Evolutionary conservation across 257 asterid genomes (phyloP).

Genomic region (Rhazya stricta): DNA sequence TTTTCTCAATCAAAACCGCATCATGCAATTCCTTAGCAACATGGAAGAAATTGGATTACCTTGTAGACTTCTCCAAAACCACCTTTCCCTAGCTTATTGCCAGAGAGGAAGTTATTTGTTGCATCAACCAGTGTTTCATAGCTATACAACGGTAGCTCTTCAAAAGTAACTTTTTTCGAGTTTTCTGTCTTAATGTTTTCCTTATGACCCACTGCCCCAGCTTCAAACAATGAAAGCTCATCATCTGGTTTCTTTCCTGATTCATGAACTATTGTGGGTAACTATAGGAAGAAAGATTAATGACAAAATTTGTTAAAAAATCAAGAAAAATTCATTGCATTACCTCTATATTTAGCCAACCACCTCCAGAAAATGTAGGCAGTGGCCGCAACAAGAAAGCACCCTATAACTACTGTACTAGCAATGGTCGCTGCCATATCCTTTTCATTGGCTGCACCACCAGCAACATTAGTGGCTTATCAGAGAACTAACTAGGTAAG

Average conservation of each 20-base stretch:
- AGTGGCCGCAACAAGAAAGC: no score
- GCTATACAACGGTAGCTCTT: constrained; percentile 13
- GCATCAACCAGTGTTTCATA: constrained; percentile 36
- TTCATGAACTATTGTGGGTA: neutral
- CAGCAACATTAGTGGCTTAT: neutral
- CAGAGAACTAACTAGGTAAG: no score
- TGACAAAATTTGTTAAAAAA: no score
- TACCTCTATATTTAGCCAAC: constrained; percentile 36
- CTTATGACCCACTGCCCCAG: neutral
- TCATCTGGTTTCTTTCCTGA: constrained; percentile 4
- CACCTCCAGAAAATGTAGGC: constrained; percentile 34
- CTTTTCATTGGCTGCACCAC: constrained; percentile 26
- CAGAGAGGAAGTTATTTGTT: constrained; percentile 39
- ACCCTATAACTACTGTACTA: no score
- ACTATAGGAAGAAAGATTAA: neutral
- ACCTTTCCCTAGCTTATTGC: constrained; percentile 49
- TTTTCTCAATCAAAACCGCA: neutral
- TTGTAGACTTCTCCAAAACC: constrained; percentile 68
- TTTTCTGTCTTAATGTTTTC: neutral
- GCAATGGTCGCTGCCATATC: constrained; percentile 17
- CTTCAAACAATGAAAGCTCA: neutral
- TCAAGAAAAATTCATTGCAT: neutral
- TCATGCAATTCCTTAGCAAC: neutral
- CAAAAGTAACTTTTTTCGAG: neutral
- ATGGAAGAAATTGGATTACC: constrained; percentile 24